Evolutionary conservation across 116 monocot species (phyloP).

Genomic region (Papilionanthe hybrid): DNA sequence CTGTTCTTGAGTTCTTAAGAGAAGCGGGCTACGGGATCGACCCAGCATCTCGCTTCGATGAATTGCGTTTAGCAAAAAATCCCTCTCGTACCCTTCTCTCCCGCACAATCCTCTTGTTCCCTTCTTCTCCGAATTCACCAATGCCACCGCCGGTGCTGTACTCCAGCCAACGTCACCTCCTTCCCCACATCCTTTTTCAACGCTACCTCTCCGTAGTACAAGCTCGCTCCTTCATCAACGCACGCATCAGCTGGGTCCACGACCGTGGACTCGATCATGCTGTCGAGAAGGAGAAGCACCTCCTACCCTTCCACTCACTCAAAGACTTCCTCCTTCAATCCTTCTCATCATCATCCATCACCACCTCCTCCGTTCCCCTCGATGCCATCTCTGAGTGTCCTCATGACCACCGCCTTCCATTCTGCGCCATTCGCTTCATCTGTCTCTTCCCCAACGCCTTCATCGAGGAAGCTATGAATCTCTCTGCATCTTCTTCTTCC

Average conservation of each 20-base stretch:
- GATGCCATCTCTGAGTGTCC: slow-evolving; percentile 42
- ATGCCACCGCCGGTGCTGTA: background rate
- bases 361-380: slow-evolving; percentile 32
- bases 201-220: background rate
- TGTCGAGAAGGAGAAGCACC: slow-evolving; percentile 85
- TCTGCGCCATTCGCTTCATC: slow-evolving; percentile 67
- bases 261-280: slow-evolving; percentile 87
- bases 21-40: too few species aligned
- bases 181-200: background rate
- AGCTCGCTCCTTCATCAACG: slow-evolving; percentile 32
- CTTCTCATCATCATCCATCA: slow-evolving; percentile 3
- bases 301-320: slow-evolving; percentile 65
- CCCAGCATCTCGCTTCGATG: too few species aligned
- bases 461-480: slow-evolving; percentile 20
- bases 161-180: background rate
- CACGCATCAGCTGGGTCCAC: slow-evolving; percentile 49
- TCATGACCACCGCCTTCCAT: slow-evolving; percentile 59
- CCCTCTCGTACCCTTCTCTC: too few species aligned
- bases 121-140: background rate
- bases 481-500: slow-evolving; percentile 16
- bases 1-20: too few species aligned
- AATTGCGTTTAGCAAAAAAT: too few species aligned
- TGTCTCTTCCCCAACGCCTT: slow-evolving; percentile 75
- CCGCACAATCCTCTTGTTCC: too few species aligned
- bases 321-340: slow-evolving; percentile 59